Base-by-base conservation (phyloP, 805 yeast species). In the Cyberlindnera sargentensis region DNA sequence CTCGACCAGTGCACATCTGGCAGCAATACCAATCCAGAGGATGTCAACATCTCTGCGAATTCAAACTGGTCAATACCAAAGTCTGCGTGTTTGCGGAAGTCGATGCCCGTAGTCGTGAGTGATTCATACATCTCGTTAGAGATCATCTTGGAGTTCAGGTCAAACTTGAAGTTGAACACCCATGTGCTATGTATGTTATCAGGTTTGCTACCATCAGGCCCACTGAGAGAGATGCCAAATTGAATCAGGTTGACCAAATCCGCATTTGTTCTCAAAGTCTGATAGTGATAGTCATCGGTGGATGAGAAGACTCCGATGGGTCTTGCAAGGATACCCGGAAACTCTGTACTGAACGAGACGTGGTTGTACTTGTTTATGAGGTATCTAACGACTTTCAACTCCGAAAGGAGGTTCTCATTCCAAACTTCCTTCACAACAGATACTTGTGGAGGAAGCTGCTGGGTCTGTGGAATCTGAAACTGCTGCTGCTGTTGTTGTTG, bases 261-360 rank as follows among this genome's bases (percentile, higher is more conserved):
- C 4, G 93, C 85, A 61, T 93, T 93, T 8, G 95, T 73, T 58
- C 99, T 75, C 65, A 93, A 74, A 0, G 98, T 91, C 64, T 93
- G 99, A 60, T 91, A 93, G 63, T 93, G 98, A 64, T 89, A 93
- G 62, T 93, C 98, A 25, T 84, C 74, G 11, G 93, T 85, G 3
- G 93, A 80, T 55, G 87, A 79, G 65, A 93, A 93, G 20, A 86
- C 79, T 20, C 99, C 99, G 47, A 93, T 85, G 11, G 99, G 99
- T 55, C 99, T 76, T 3, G 96, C 96, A 27, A 91, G 83, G 24
- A 95, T 86, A 0, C 99, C 99, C 0, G 96, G 96, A 59, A 93
- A 89, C 62, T 93, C 98, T 38, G 95, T 89, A 53, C 89, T 90
- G 46, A 89, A 75, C 3, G 86, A 75, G 26, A 84, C 75, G 51